Conservation (phyloP, 1,284 basidiomycete genomes). For the Marasmius fiardii region DNA sequence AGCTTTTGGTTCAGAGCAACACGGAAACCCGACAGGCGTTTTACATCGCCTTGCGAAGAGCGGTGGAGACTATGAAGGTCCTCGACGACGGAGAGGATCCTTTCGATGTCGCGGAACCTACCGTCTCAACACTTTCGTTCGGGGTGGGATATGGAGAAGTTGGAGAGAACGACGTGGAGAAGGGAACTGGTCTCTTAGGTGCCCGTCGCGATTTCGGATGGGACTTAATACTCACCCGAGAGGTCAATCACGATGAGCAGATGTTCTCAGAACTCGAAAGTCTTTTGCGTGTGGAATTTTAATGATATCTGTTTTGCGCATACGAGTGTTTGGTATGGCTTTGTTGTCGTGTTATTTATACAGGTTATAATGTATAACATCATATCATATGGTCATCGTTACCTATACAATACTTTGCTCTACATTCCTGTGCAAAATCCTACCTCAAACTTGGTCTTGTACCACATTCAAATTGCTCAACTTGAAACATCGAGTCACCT, state of each 20-base stretch:
- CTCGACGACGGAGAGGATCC: constrained; percentile 78
- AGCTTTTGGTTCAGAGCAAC: constrained; percentile 45
- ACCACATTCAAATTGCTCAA: no score
- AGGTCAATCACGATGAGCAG: constrained; percentile 53
- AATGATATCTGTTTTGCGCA: constrained; percentile 11
- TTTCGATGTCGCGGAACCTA: constrained; percentile 61
- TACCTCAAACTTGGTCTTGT: not conserved
- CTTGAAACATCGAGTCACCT: no score
- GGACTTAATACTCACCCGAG: constrained; percentile 64
- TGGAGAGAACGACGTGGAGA: constrained; percentile 59
- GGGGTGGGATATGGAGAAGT: constrained; percentile 77
- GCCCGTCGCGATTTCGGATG: constrained; percentile 68
- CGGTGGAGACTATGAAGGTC: constrained; percentile 82
- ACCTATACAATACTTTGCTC: not conserved
- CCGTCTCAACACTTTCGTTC: constrained; percentile 58
- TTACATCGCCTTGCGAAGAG: constrained; percentile 65
- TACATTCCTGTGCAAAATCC: not conserved
- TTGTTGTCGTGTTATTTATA: constrained; percentile 18
- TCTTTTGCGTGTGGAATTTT: constrained; percentile 59
- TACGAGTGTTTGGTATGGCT: constrained; percentile 19
- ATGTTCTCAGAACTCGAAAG: constrained; percentile 77
- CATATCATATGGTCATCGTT: constrained; percentile 10
- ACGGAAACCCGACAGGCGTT: constrained; percentile 54
- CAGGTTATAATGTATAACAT: not conserved
- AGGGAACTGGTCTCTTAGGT: constrained; percentile 73